phyloP scores from a whole-genome alignment of 2,329 filamentous ascomycete genomes.

The Xenosphaeropsis pyriputrescens region DNA sequence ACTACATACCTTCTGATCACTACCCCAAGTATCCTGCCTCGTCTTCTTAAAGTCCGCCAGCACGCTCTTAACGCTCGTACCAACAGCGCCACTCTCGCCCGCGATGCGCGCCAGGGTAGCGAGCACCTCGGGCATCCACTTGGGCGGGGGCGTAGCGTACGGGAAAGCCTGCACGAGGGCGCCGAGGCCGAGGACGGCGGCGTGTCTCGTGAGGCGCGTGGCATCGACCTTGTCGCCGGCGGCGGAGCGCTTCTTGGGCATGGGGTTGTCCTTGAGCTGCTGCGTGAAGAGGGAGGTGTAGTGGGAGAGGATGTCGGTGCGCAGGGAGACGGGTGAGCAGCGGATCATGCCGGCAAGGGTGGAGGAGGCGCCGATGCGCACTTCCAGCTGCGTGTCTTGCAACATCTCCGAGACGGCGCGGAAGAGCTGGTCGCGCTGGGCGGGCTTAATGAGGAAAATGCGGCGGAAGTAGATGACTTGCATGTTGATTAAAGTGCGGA shows the following conservation, averaged over 20 bases:
- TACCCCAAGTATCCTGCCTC: constrained; percentile 94
- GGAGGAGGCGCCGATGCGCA: constrained; percentile 80
- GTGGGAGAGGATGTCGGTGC: constrained; percentile 59
- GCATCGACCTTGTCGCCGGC: constrained; percentile 61
- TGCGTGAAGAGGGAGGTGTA: constrained; percentile 69
- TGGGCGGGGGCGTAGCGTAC: constrained; percentile 81
- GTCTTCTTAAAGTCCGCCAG: constrained; percentile 99
- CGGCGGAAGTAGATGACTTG: constrained; percentile 97
- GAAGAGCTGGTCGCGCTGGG: constrained; percentile 70
- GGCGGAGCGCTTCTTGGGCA: constrained; percentile 59
- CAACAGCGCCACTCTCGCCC: constrained; percentile 82
- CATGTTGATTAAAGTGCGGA: constrained; percentile 93
- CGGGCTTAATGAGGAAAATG: constrained; percentile 67
- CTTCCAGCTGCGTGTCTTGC: constrained; percentile 80
- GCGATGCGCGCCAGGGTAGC: constrained; percentile 74
- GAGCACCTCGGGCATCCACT: constrained; percentile 87
- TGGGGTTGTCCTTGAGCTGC: constrained; percentile 67
- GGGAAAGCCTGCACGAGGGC: constrained; percentile 91
- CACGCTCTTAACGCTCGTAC: constrained; percentile 88
- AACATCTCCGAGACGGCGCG: constrained; percentile 94
- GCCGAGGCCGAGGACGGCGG: constrained; percentile 81
- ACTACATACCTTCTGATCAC: constrained; percentile 79
- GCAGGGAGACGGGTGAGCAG: constrained; percentile 72
- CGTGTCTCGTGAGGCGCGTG: constrained; percentile 71
- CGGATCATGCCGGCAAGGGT: constrained; percentile 96